phyloP scores from a whole-genome alignment of 176 grass and related monocot species.

The Phoenix roebelenii region DNA sequence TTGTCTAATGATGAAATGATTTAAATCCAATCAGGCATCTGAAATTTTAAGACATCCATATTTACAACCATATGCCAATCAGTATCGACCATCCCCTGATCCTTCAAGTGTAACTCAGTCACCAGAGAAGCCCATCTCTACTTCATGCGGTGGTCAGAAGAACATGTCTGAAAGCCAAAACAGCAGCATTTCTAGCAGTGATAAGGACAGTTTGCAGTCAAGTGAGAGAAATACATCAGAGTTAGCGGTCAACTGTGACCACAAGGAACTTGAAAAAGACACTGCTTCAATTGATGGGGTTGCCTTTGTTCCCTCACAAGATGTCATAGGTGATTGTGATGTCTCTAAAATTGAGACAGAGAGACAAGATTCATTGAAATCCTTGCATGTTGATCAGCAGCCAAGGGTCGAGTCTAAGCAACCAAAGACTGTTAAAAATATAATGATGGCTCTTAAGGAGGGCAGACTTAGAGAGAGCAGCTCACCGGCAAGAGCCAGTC shows the following conservation, averaged over 20 bases:
- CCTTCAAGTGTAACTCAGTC: constrained; percentile 27
- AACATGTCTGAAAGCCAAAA: constrained; percentile 83
- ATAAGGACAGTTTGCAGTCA: constrained; percentile 76
- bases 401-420: constrained; percentile 40
- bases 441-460: constrained; percentile 57
- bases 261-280: constrained; percentile 25
- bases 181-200: constrained; percentile 72
- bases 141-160: constrained; percentile 38
- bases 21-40: constrained; percentile 60
- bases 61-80: constrained; percentile 62
- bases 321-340: constrained; percentile 32
- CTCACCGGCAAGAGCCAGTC: constrained; percentile 62
- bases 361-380: constrained; percentile 50
- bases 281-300: constrained; percentile 29
- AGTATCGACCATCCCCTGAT: constrained; percentile 42
- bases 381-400: constrained; percentile 35
- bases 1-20: constrained; percentile 9
- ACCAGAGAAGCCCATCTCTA: constrained; percentile 38
- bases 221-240: constrained; percentile 44
- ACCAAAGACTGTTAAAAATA: constrained; percentile 68
- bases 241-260: constrained; percentile 33
- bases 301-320: constrained; percentile 20
- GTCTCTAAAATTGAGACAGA: constrained; percentile 31
- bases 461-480: constrained; percentile 51
- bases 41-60: constrained; percentile 78